These are phyloP conservation scores for Alternaria triticina DNA, from an alignment of 2,329 filamentous ascomycete species.

Conservation along the genomic window DNA sequence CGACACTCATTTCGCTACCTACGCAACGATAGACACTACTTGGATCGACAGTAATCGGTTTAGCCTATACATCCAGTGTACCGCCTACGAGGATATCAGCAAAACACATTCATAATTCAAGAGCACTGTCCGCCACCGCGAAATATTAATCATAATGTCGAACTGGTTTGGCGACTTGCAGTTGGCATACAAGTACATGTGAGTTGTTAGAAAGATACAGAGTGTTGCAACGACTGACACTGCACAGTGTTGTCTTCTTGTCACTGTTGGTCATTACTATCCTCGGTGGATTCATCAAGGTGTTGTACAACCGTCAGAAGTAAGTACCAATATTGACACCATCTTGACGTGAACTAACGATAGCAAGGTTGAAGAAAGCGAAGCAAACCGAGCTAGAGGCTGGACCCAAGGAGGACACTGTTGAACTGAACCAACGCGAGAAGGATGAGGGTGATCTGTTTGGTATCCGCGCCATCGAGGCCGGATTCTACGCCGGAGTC, in stretches of 20 bases:
- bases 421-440: constrained; percentile 44
- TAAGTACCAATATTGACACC: constrained; percentile 22
- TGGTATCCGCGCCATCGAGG: constrained; percentile 50
- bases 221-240: neutral
- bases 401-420: constrained; percentile 39
- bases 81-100: neutral
- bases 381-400: constrained; percentile 35
- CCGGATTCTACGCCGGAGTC: constrained; percentile 50
- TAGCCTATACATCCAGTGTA: neutral
- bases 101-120: neutral
- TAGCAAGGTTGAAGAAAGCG: constrained; percentile 37
- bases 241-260: constrained; percentile 44
- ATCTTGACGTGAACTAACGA: constrained; percentile 12
- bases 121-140: neutral
- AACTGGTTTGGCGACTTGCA: constrained; percentile 45
- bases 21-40: neutral
- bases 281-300: constrained; percentile 42
- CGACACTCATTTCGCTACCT: constrained; percentile 9
- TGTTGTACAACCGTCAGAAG: constrained; percentile 45
- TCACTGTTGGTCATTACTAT: constrained; percentile 40
- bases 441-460: constrained; percentile 51
- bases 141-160: constrained; percentile 8
- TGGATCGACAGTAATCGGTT: neutral
- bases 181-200: constrained; percentile 49
- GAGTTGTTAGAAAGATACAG: constrained; percentile 6